Evolutionary conservation across 495 filamentous ascomycete genomes (phyloP).

Genomic region (Talaromyces wortmannii): DNA sequence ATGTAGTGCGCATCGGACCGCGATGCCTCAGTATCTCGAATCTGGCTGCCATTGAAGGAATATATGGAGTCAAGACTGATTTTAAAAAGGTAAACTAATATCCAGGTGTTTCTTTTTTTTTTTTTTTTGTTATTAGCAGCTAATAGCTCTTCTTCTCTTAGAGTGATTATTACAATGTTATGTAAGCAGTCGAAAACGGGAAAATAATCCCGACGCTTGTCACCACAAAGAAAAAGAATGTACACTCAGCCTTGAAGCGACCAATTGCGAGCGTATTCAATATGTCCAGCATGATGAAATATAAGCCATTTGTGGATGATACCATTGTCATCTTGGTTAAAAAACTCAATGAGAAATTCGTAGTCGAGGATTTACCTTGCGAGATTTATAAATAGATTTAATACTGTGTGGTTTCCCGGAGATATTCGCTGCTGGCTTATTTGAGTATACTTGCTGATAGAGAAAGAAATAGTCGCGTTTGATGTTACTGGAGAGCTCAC

Average conservation of each 20-base stretch:
- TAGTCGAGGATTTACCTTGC: constrained; percentile 13
- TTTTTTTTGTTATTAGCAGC: no score
- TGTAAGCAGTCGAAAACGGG: constrained; percentile 14
- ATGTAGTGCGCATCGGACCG: constrained; percentile 49
- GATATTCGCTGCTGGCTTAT: no score
- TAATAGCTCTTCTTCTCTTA: no score
- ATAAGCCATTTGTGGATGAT: constrained; percentile 24
- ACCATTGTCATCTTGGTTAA: constrained; percentile 14
- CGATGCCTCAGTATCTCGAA: constrained; percentile 47
- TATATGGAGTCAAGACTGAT: constrained; percentile 30
- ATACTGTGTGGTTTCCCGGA: constrained; percentile 30
- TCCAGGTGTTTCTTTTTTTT: no score
- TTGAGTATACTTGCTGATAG: no score
- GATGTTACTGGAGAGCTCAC: constrained; percentile 35
- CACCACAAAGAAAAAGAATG: constrained; percentile 33
- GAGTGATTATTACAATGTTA: constrained; percentile 21
- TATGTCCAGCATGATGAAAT: constrained; percentile 24
- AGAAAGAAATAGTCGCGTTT: constrained; percentile 35
- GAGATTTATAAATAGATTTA: constrained; percentile 34
- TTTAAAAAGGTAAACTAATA: constrained; percentile 23
- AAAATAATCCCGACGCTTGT: constrained; percentile 25
- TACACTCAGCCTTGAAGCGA: constrained; percentile 29
- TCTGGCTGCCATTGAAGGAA: constrained; percentile 27
- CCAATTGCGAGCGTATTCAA: constrained; percentile 34
- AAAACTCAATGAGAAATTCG: constrained; percentile 14